Evolutionary conservation across 768 basidiomycete species (phyloP).

Genomic region (Cubamyces sp.): DNA sequence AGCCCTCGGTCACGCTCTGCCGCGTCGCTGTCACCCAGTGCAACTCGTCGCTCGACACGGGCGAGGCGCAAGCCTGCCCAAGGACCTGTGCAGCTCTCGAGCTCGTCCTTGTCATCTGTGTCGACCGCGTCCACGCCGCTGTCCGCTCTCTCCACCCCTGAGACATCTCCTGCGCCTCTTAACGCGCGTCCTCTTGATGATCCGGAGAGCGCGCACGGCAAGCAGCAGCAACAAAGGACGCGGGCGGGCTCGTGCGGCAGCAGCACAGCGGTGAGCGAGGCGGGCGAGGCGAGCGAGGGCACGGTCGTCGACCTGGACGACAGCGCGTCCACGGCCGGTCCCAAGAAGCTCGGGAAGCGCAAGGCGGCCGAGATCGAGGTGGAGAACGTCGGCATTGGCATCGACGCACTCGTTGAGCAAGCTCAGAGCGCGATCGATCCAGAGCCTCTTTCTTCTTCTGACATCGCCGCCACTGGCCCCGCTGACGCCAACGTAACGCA

Average conservation of each 20-base stretch:
- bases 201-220: not conserved
- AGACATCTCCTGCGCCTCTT: not conserved
- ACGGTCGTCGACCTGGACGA: slow-evolving; percentile 20
- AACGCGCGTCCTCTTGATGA: not conserved
- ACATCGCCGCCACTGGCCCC: too few relatives aligned
- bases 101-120: not conserved
- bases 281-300: slow-evolving; percentile 22
- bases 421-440: slow-evolving; percentile 1
- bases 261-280: slow-evolving; percentile 26
- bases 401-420: slow-evolving; percentile 1
- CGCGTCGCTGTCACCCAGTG: slow-evolving; percentile 3
- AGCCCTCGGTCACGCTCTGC: not conserved
- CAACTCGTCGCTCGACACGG: slow-evolving; percentile 17
- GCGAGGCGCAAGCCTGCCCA: slow-evolving; percentile 21
- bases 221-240: not conserved
- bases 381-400: not conserved
- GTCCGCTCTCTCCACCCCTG: slow-evolving; percentile 5
- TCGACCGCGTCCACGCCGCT: slow-evolving; percentile 6
- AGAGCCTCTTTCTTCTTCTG: not conserved
- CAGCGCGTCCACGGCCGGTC: not conserved
- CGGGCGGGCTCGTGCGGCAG: slow-evolving; percentile 22
- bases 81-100: slow-evolving; percentile 8
- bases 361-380: slow-evolving; percentile 13
- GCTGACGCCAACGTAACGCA: too few relatives aligned
- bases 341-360: slow-evolving; percentile 11